Base-by-base conservation (phyloP, 768 basidiomycete genomes). In the Agrocybe praecox region DNA sequence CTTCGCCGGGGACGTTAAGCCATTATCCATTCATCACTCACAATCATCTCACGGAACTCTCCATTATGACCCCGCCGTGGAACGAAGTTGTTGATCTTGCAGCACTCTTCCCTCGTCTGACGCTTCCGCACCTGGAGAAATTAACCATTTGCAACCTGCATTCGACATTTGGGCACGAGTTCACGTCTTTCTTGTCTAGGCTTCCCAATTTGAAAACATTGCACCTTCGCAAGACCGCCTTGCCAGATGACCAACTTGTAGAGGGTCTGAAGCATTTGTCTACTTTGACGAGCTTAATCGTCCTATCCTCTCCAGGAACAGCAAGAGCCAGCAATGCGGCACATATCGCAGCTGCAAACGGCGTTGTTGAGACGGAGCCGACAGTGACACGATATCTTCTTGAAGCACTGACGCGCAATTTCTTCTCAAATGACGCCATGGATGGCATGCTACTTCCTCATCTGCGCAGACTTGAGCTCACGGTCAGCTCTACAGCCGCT, bases 111-210 rank as follows among this genome's bases (percentile, higher is more conserved):
- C 68, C 67, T 1, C 68, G 67, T 42, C 67, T 78, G 44, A 68
- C 67, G 43, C 61, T 73, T 12, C 76, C 76, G 19, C 64, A 65
- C 34, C 71, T 78, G 22, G 67, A 71, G 21, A 68, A 68, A 7
- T 73, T 78, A 29, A 72, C 69, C 17, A 76, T 77, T 47, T 76
- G 75, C 60, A 78, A 77, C 55, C 59, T 77, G 46, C 69, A 67
- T 49, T 68, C 70, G 40, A 65, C 69, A 11, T 72, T 76, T 46
- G 68, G 67, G 3, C 36, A 66, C 10, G 68, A 71, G 23, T 70
- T 78, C 29, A 63, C 65, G 11, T 60, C 66, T 21, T 78, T 78
- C 59, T 62, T 78, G 5, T 69, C 73, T 2, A 63, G 69, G 42
- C 50, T 75, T 12, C 57, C 68, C 29, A 67, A 66, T 12, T 59